These are phyloP conservation scores for Xylaria sp. DNA, from an alignment of 2,329 filamentous ascomycete genomes.

Conservation along the genomic window DNA sequence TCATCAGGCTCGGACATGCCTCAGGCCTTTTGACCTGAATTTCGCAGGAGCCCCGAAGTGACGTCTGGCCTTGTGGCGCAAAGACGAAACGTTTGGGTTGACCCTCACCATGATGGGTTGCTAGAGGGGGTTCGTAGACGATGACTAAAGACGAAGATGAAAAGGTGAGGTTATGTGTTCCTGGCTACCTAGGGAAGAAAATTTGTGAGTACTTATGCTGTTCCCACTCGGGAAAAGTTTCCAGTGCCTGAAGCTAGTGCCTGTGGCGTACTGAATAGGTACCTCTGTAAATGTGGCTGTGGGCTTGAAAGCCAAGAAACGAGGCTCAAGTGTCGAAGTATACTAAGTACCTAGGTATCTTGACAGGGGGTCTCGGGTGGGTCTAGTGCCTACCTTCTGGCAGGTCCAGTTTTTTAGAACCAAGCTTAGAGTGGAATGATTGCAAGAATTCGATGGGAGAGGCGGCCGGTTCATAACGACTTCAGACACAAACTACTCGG, in stretches of 20 bases:
- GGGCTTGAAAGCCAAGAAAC: neutral
- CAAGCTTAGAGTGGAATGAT: conserved; percentile 39
- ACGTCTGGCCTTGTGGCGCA: conserved; percentile 98
- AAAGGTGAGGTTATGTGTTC: conserved; percentile 24
- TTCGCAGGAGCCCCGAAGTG: conserved; percentile 87
- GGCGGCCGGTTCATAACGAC: conserved; percentile 15
- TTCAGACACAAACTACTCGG: conserved; percentile 19
- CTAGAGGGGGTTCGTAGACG: conserved; percentile 32
- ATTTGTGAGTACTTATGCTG: conserved; percentile 34
- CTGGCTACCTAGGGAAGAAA: no score
- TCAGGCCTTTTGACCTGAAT: neutral
- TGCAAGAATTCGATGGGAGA: conserved; percentile 20
- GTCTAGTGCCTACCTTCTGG: conserved; percentile 2
- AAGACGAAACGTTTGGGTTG: conserved; percentile 46
- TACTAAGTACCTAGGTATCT: neutral
- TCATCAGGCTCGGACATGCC: neutral
- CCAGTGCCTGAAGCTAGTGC: conserved; percentile 43
- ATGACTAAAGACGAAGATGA: conserved; percentile 15
- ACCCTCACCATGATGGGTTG: conserved; percentile 50
- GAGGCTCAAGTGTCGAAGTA: neutral
- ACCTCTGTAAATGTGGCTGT: conserved; percentile 8
- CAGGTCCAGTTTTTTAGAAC: conserved; percentile 26
- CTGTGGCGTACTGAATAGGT: conserved; percentile 12
- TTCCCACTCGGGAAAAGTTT: conserved; percentile 34
- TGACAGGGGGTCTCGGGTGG: conserved; percentile 14